These are phyloP conservation scores for Clarireedia homoeocarpa DNA, from an alignment of 2,329 filamentous ascomycete genomes.

Conservation along the genomic window DNA sequence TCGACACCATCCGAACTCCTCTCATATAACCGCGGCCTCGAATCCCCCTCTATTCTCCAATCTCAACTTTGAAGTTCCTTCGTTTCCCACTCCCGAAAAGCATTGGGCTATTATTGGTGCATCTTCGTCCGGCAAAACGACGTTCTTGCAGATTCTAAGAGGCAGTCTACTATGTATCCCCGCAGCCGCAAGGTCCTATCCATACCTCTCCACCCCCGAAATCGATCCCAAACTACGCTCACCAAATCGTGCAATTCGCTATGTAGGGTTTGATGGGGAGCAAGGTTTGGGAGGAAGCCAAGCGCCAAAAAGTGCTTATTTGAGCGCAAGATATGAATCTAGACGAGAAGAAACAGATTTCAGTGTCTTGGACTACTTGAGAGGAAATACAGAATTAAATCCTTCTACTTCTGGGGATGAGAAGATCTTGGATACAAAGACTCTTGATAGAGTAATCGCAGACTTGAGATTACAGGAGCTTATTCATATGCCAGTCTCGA, in stretches of 20 bases:
- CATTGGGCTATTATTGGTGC: conserved; percentile 83
- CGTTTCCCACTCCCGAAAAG: conserved; percentile 39
- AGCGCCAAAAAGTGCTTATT: conserved; percentile 65
- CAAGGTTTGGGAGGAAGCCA: conserved; percentile 44
- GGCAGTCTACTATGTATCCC: conserved; percentile 72
- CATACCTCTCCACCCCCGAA: conserved; percentile 60
- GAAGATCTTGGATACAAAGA: conserved; percentile 39
- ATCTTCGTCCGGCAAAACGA: conserved; percentile 71
- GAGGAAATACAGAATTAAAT: conserved; percentile 78
- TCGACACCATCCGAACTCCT: conserved; percentile 57
- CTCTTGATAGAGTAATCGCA: conserved; percentile 54
- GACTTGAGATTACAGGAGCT: conserved; percentile 64
- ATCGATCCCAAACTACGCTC: conserved; percentile 42
- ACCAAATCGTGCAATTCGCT: conserved; percentile 65
- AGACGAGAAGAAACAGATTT: conserved; percentile 81
- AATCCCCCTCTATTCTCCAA: conserved; percentile 70
- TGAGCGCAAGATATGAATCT: conserved; percentile 87
- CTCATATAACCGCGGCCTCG: conserved; percentile 29
- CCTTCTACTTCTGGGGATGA: conserved; percentile 41
- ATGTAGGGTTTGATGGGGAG: conserved; percentile 84
- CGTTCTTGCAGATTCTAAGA: conserved; percentile 69
- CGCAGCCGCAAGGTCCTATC: conserved; percentile 67
- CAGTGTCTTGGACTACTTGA: conserved; percentile 71
- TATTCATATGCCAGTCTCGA: conserved; percentile 74
- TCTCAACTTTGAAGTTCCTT: conserved; percentile 63